Percentiles rank a stretch among this genome's conserved stretches.
phyloP scores from a whole-genome alignment of 345 rosid genomes.

The thale cress (Arabidopsis thaliana) region TAIR10.1 NC_003070.9:18477501-18478000 shows the following conservation, averaged over 20 bases:
- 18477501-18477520: not conserved
- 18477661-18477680: not conserved
- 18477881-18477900: not conserved
- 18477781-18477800: not conserved
- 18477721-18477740: not conserved
- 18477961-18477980: not conserved
- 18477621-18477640: not conserved
- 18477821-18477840: not conserved
- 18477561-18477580: not conserved
- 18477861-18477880: conserved; percentile 11
- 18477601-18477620: not conserved
- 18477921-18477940: not conserved
- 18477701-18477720: not conserved
- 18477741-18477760: not conserved
- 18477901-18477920: not conserved
- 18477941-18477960: not conserved
- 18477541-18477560: not conserved
- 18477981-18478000: not conserved
- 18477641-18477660: not conserved
- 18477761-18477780: not conserved
- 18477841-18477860: not conserved
- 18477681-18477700: not conserved
- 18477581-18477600: not conserved
- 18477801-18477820: not conserved
- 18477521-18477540: not conserved